Evolutionary conservation across 1,284 basidiomycete species (phyloP).

Genomic region (Cutaneotrichosporon mucoides): DNA sequence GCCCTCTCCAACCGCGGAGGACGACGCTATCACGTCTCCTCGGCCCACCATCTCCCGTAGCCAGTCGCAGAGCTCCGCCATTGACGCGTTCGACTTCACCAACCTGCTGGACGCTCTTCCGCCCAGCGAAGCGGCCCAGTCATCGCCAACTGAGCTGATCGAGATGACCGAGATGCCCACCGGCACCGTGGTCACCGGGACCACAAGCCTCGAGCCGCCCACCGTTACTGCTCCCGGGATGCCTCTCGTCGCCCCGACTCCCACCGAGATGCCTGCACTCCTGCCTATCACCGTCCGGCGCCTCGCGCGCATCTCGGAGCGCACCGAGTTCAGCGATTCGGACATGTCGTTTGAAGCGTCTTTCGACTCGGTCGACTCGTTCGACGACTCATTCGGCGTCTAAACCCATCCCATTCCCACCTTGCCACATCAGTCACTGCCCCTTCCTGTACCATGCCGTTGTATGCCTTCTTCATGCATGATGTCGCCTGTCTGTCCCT

Average conservation of each 20-base stretch:
- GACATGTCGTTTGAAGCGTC: not conserved
- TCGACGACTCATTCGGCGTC: not conserved
- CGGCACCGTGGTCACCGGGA: too few species aligned
- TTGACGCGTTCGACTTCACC: not conserved
- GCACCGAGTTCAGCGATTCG: not conserved
- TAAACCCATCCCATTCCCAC: not conserved
- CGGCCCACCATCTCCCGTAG: not conserved
- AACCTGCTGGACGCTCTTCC: not conserved
- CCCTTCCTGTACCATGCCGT: not conserved
- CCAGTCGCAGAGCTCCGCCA: not conserved
- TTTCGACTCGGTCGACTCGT: not conserved
- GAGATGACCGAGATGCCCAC: not conserved
- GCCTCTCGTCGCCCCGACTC: too few species aligned
- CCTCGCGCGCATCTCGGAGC: conserved; percentile 5
- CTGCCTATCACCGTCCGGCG: not conserved
- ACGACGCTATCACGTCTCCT: not conserved
- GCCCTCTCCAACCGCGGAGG: not conserved
- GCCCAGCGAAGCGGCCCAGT: not conserved
- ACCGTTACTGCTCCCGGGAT: too few species aligned
- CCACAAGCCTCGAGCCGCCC: not conserved
- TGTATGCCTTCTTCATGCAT: not conserved
- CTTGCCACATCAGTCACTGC: too few species aligned
- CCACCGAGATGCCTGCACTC: too few species aligned
- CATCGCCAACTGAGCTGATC: not conserved
- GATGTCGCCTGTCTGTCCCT: not conserved